These are phyloP conservation scores for Pontederia crassipes DNA, from an alignment of 176 grass and related monocot species.

Conservation along the genomic window DNA sequence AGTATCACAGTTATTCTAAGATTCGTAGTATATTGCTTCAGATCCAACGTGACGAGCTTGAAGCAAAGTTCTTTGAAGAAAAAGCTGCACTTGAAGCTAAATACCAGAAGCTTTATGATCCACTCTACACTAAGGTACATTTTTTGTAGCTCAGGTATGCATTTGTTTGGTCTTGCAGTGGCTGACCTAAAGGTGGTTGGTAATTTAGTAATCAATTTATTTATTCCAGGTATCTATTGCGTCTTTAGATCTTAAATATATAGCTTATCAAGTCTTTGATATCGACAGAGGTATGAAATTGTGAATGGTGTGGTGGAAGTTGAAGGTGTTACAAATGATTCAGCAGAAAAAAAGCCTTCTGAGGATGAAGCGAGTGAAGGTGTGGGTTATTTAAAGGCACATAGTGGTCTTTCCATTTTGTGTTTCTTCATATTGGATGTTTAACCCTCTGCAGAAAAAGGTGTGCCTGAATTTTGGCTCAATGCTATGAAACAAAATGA, in stretches of 20 bases:
- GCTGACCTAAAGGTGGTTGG: background rate
- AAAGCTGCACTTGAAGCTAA: conserved; percentile 14
- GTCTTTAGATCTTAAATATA: too few species aligned
- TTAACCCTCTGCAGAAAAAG: conserved; percentile 4
- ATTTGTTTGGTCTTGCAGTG: background rate
- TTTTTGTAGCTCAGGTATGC: background rate
- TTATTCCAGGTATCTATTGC: too few species aligned
- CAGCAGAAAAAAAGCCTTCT: background rate
- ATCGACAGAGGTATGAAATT: conserved; percentile 11
- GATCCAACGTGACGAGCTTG: conserved; percentile 8
- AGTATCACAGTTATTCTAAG: too few species aligned
- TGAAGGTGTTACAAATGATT: conserved; percentile 7
- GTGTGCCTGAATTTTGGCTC: conserved; percentile 12
- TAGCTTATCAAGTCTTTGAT: background rate
- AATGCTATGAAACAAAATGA: conserved; percentile 14
- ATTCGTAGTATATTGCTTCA: background rate
- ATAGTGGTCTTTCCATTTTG: background rate
- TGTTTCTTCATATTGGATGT: background rate
- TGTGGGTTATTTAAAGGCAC: background rate
- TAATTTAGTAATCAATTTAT: background rate
- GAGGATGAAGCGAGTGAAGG: background rate
- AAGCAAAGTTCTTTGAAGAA: conserved; percentile 8
- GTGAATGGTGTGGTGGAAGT: conserved; percentile 13
- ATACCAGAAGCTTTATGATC: conserved; percentile 18
- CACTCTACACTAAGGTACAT: conserved; percentile 6